phyloP scores from a whole-genome alignment of 208 protist genomes.

The Leishmania gerbilli region DNA sequence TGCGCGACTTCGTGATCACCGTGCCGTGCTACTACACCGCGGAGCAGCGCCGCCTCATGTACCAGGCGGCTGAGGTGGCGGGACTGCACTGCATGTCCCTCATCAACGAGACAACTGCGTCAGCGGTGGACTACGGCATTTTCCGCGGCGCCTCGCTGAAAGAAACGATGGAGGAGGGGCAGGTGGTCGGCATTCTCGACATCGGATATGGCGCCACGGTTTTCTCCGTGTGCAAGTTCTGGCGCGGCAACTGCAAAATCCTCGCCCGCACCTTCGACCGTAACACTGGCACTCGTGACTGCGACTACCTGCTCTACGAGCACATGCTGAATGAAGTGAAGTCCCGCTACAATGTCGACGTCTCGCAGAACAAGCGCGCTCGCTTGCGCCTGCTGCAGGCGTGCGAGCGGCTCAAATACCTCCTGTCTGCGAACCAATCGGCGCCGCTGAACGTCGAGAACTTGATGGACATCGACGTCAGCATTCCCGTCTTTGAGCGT shows the following conservation, averaged over 20 bases:
- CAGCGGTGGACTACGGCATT: constrained; percentile 92
- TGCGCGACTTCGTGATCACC: constrained; percentile 84
- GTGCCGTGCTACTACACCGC: constrained; percentile 89
- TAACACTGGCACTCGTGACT: constrained; percentile 81
- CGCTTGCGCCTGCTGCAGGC: constrained; percentile 78
- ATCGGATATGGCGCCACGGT: constrained; percentile 86
- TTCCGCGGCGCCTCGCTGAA: constrained; percentile 81
- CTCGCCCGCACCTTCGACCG: constrained; percentile 79
- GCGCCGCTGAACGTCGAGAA: constrained; percentile 90
- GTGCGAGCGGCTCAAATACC: constrained; percentile 91
- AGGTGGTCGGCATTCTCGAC: constrained; percentile 87
- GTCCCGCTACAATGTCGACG: constrained; percentile 90
- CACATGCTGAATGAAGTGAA: constrained; percentile 79
- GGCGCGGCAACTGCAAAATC: constrained; percentile 81
- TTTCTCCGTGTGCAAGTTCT: constrained; percentile 85
- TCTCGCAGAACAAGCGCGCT: constrained; percentile 81
- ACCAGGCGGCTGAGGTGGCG: constrained; percentile 86
- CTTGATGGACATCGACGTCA: constrained; percentile 92
- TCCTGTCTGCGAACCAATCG: constrained; percentile 86
- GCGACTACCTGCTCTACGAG: constrained; percentile 84
- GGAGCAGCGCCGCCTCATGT: constrained; percentile 79
- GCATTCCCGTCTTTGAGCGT: constrained; percentile 80
- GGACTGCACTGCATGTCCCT: constrained; percentile 89
- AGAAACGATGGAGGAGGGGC: constrained; percentile 80
- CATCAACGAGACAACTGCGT: constrained; percentile 90